Evolutionary conservation across 805 yeast genomes (phyloP).

Genomic region (Cyberlindnera xylosilytica): DNA sequence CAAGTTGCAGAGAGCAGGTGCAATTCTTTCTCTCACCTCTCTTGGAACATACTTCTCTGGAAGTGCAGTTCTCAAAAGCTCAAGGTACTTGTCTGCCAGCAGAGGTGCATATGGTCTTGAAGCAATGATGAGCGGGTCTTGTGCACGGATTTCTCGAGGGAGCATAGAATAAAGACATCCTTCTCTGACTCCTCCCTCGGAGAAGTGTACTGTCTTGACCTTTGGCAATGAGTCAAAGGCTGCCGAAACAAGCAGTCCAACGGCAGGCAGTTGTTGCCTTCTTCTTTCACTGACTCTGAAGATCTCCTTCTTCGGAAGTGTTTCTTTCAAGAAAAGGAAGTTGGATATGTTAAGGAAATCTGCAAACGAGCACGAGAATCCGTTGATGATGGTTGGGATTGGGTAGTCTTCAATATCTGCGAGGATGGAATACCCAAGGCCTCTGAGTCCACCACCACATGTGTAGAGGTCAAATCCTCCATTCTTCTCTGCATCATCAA

Average conservation of each 20-base stretch:
- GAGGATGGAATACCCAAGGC: constrained; percentile 60
- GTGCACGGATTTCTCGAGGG: constrained; percentile 52
- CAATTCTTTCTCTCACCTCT: constrained; percentile 55
- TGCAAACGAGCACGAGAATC: constrained; percentile 55
- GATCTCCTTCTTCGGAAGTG: constrained; percentile 44
- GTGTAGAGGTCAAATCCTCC: constrained; percentile 65
- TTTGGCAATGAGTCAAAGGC: constrained; percentile 60
- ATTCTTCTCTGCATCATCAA: constrained; percentile 45
- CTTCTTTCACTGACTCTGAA: constrained; percentile 67
- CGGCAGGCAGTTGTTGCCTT: constrained; percentile 66
- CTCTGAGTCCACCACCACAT: constrained; percentile 75
- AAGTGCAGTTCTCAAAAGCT: constrained; percentile 51
- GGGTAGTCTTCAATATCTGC: constrained; percentile 56
- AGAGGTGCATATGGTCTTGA: constrained; percentile 71
- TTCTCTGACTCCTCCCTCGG: constrained; percentile 78
- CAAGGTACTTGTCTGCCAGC: constrained; percentile 53
- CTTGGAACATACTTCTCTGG: constrained; percentile 56
- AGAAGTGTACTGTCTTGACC: constrained; percentile 60
- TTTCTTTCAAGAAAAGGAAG: constrained; percentile 46
- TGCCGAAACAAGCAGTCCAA: constrained; percentile 58
- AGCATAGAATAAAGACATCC: constrained; percentile 66
- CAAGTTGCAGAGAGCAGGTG: constrained; percentile 69
- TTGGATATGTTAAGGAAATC: constrained; percentile 51
- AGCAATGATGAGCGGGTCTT: constrained; percentile 69
- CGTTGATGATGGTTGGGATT: constrained; percentile 66